These are phyloP conservation scores for Eragrostis tef DNA, from an alignment of 202 grass and related monocot genomes.

Conservation along the genomic window DNA sequence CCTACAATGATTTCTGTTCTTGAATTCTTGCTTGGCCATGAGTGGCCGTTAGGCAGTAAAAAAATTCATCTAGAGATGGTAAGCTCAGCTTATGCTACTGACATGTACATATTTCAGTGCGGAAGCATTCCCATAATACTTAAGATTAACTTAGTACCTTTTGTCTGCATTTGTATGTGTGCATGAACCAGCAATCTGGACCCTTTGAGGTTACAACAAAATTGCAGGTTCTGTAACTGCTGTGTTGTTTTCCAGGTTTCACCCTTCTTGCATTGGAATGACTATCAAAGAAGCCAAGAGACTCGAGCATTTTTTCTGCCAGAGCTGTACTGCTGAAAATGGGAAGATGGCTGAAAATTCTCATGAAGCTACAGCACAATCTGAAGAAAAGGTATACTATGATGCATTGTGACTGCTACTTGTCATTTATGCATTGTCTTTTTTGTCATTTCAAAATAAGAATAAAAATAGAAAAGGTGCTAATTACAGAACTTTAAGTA, in stretches of 20 bases:
- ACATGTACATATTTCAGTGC: background rate
- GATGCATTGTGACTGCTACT: background rate
- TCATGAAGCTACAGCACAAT: constrained; percentile 65
- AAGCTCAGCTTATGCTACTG: background rate
- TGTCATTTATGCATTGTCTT: background rate
- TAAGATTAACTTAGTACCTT: background rate
- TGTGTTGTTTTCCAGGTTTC: constrained; percentile 69
- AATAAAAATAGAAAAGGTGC: background rate
- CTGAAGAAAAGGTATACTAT: constrained; percentile 78
- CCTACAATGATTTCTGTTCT: background rate
- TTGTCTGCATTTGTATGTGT: background rate
- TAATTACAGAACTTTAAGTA: background rate
- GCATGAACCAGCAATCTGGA: background rate
- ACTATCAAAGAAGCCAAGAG: constrained; percentile 92
- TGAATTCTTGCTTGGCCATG: background rate
- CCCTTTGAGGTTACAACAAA: background rate
- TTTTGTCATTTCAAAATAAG: constrained; percentile 11
- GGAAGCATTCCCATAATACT: background rate
- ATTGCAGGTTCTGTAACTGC: constrained; percentile 17
- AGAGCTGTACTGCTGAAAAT: constrained; percentile 81
- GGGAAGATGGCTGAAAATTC: constrained; percentile 77
- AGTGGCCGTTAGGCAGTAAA: background rate
- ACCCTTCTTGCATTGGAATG: constrained; percentile 89
- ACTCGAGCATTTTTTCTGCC: constrained; percentile 93
- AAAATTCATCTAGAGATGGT: background rate